These are phyloP conservation scores for Echinochloa phyllopogon DNA, from an alignment of 176 grass and related monocot species.

Conservation along the genomic window DNA sequence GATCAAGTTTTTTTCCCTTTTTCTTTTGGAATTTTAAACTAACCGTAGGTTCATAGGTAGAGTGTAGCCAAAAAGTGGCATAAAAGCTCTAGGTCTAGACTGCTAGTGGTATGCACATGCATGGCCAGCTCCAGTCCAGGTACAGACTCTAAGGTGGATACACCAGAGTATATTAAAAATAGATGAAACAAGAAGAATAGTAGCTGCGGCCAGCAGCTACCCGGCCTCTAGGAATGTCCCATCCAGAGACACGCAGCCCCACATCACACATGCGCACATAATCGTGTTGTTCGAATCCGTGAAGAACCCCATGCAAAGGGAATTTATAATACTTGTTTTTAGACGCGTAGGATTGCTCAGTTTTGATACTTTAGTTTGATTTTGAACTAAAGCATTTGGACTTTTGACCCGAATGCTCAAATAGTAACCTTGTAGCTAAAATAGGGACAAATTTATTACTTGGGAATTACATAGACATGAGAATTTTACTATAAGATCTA, in stretches of 20 bases:
- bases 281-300: neutral
- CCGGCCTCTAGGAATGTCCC: neutral
- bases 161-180: neutral
- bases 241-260: neutral
- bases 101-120: neutral
- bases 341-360: neutral
- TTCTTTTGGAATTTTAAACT: neutral
- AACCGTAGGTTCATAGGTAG: neutral
- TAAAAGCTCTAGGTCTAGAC: slow-evolving; percentile 16
- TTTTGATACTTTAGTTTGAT: neutral
- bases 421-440: no score
- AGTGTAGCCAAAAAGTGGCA: slow-evolving; percentile 20
- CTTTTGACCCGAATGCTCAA: no score
- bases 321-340: neutral
- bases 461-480: no score
- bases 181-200: neutral
- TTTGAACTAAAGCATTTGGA: no score
- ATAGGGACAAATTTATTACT: no score
- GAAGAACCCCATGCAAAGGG: neutral
- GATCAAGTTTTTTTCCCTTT: neutral
- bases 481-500: no score
- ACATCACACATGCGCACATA: slow-evolving; percentile 13
- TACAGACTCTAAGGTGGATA: slow-evolving; percentile 23
- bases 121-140: neutral
- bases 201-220: neutral